These are phyloP conservation scores for Pisolithus tinctorius DNA, from an alignment of 768 basidiomycete species.

Conservation along the genomic window DNA sequence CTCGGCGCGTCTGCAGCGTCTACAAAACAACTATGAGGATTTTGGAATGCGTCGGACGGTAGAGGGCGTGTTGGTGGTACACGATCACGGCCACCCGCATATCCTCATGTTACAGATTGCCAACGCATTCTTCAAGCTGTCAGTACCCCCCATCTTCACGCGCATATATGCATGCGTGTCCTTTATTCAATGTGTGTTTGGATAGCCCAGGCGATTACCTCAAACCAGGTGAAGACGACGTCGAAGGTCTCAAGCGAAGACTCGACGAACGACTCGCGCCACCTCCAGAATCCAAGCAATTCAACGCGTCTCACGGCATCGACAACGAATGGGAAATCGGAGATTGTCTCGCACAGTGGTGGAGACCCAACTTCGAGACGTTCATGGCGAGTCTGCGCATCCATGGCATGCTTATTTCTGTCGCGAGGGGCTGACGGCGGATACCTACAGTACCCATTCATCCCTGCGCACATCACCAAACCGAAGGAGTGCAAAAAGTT, in stretches of 20 bases:
- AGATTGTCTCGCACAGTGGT: conserved; percentile 97
- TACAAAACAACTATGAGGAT: conserved; percentile 96
- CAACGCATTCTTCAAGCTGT: conserved; percentile 99
- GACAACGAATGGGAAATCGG: conserved; percentile 95
- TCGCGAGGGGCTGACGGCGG: background rate
- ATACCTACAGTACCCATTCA: conserved; percentile 72
- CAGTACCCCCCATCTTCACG: conserved; percentile 25
- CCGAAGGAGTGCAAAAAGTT: conserved; percentile 98
- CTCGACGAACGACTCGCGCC: conserved; percentile 88
- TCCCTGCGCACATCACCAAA: conserved; percentile 93
- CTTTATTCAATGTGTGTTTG: background rate
- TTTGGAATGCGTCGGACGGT: conserved; percentile 96
- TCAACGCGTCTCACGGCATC: conserved; percentile 67
- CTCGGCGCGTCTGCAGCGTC: conserved; percentile 84
- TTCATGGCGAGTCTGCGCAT: conserved; percentile 72
- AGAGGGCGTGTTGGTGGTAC: conserved; percentile 71
- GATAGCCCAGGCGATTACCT: conserved; percentile 95
- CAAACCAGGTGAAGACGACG: conserved; percentile 91
- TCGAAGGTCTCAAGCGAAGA: conserved; percentile 82
- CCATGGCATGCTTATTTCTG: background rate
- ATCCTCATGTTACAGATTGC: conserved; percentile 98
- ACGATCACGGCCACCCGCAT: conserved; percentile 96
- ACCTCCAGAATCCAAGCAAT: conserved; percentile 63
- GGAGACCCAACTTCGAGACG: conserved; percentile 96
- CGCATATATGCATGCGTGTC: background rate